Evolutionary conservation across 164 flowering plant species (phyloP), one percentile per base, ranked within the genome.

Genomic region (Houttuynia cordata): DNA sequence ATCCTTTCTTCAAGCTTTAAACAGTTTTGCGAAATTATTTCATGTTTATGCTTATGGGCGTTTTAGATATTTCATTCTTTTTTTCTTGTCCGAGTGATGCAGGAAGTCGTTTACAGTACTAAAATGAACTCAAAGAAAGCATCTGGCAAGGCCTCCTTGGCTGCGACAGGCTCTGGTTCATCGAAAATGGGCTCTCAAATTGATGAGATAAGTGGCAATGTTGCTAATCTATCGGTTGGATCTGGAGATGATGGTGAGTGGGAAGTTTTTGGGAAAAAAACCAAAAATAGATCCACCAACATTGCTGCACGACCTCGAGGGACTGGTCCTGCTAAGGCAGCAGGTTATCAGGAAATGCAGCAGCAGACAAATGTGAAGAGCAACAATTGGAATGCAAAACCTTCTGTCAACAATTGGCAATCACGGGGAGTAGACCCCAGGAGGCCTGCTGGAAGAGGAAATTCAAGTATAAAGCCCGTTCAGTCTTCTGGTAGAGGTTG

Each of bases 181-280:
- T 3, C 13, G 62, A 53, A n/a, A 13, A 45, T 41, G 74, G 68
- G 19, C 39, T 49, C 12, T 22, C 57, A 72, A 23, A 20, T 59
- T 34, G 62, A 42, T 37, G 51, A 13, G 21, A 37, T 53, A 30
- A 60, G 57, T 53, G 30, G 30, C 5, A 47, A 49, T 52, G 61
- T 77, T 40, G 71, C 72, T 30, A 76, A 70, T 34, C 25, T 73
- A 22, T 71, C 53, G 60, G 30, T 83, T 51, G 76, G 71, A 41
- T 59, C 80, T 51, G 70, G 67, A 2, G 66, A 78, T 15, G 85
- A 78, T 73, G 86, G 83, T 42, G 76, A 66, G 2, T 83, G 96
- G 96, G 86, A 80, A 66, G 85, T 77, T 15, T 64, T 56, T 40
- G 58, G 70, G 1, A 85, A 53, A 65, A 91, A 87, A 63, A 17